Evolutionary conservation across 2,329 filamentous ascomycete species (phyloP), one percentile per base, ranked within the genome.

Genomic region (Paraconiothyrium sp.): DNA sequence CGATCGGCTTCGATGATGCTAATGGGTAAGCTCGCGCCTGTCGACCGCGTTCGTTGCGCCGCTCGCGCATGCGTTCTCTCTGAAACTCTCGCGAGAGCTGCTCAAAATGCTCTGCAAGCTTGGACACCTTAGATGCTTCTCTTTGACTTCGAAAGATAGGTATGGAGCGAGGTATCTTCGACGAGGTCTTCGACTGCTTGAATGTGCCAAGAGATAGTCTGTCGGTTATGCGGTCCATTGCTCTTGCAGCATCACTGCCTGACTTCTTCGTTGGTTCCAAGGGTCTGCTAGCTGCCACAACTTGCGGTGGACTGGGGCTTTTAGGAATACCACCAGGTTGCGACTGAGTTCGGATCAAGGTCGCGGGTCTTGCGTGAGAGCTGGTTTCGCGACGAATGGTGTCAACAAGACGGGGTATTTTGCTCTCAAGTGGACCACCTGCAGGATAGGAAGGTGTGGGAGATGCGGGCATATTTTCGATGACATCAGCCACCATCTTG

Each of bases 31-130:
- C 92, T 64, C 94, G 88, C 14, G 92, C 92, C 76, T 88, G 87
- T 47, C 88, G 86, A 74, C 91, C 89, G 72, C 90, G 93, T 49
- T 92, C 91, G 30, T 92, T 92, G 61, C 92, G 90, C 67, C 92
- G 88, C 76, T 98, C 94, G 52, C 92, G 90, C 68, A 96, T 87
- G 48, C 95, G 88, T 79, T 99, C 94, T 71, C 94, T 97, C 74
- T 97, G 93, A 68, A 99, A 99, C 74, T 99, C 96, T 27, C 94
- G 90, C 70, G 93, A 97, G 59, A 99, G 84, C 77, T 98, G 94
- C 78, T 99, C 96, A 74, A 99, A 98, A 76, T 98, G 95, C 69
- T 92, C 92, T 20, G 95, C 93, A 54, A 99, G 84, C n/a, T 90
- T 93, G 9, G 93, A 96, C 2, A 99, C 95, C 71, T 91, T 92